Evolutionary conservation across 352 stramenopile species (phyloP).

Genomic region (Globisporangium viniferum): DNA sequence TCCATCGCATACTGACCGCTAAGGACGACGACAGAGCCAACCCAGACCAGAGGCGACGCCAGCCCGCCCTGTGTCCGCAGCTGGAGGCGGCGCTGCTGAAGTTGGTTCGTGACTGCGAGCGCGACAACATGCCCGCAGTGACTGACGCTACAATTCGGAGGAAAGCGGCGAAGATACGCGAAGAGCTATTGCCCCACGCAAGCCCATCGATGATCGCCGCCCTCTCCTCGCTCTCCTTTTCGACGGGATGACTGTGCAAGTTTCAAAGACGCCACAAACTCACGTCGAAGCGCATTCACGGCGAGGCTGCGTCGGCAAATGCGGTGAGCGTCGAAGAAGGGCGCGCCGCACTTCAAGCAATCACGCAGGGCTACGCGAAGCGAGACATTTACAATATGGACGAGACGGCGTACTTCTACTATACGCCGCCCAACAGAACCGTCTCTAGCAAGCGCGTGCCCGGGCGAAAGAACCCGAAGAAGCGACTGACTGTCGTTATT

Average conservation of each 20-base stretch:
- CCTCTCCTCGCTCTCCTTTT: constrained; percentile 25
- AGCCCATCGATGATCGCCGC: background rate
- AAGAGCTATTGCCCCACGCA: background rate
- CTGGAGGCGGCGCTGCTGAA: no score
- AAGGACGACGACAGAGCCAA: no score
- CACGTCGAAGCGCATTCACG: constrained; percentile 6
- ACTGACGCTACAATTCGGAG: background rate
- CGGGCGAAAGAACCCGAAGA: constrained; percentile 9
- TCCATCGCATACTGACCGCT: background rate
- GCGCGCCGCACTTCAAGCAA: background rate
- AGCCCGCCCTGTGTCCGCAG: no score
- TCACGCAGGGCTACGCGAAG: constrained; percentile 11
- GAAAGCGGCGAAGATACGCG: background rate
- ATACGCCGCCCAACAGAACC: background rate
- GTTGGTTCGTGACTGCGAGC: no score
- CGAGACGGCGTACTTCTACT: constrained; percentile 23
- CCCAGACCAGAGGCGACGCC: no score
- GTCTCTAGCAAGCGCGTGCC: constrained; percentile 3
- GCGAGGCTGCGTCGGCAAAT: constrained; percentile 12
- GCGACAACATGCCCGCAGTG: background rate
- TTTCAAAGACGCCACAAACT: constrained; percentile 18
- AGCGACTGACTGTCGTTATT: background rate
- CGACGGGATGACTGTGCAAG: constrained; percentile 16
- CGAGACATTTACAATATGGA: constrained; percentile 21
- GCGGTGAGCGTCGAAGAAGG: background rate